Evolutionary conservation across 148 eudicot genomes (phyloP).

Genomic region (Suaeda aralocaspica): DNA sequence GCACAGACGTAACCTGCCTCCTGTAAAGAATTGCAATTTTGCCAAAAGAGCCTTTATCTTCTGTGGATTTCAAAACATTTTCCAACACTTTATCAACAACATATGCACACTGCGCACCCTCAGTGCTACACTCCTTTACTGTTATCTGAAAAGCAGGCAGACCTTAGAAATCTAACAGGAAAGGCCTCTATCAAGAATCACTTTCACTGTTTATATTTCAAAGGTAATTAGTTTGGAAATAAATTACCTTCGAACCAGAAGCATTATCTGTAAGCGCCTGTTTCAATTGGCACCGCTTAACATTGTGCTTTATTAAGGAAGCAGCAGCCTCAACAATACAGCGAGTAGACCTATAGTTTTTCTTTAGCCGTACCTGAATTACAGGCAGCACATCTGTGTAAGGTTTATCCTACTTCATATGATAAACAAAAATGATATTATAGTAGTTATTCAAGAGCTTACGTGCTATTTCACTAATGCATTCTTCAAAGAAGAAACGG

Average conservation of each 20-base stretch:
- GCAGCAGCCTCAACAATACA: conserved; percentile 96
- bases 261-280: conserved; percentile 67
- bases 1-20: conserved; percentile 67
- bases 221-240: not conserved
- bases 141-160: conserved; percentile 43
- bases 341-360: conserved; percentile 88
- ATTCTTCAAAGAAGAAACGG: no score
- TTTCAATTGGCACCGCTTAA: conserved; percentile 53
- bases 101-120: conserved; percentile 83
- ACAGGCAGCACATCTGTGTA: not conserved
- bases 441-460: not conserved
- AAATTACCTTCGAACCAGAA: conserved; percentile 71
- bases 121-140: conserved; percentile 77
- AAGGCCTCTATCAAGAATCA: not conserved
- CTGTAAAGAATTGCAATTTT: conserved; percentile 83
- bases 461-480: conserved; percentile 2
- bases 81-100: conserved; percentile 88
- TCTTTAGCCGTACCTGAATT: conserved; percentile 59
- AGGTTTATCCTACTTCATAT: not conserved
- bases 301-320: conserved; percentile 63
- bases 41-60: conserved; percentile 52
- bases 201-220: not conserved
- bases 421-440: conserved; percentile 1
- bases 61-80: conserved; percentile 45
- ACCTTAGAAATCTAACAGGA: not conserved